Conservation (phyloP, 257 asterid genomes). For the Vinca minor region DNA sequence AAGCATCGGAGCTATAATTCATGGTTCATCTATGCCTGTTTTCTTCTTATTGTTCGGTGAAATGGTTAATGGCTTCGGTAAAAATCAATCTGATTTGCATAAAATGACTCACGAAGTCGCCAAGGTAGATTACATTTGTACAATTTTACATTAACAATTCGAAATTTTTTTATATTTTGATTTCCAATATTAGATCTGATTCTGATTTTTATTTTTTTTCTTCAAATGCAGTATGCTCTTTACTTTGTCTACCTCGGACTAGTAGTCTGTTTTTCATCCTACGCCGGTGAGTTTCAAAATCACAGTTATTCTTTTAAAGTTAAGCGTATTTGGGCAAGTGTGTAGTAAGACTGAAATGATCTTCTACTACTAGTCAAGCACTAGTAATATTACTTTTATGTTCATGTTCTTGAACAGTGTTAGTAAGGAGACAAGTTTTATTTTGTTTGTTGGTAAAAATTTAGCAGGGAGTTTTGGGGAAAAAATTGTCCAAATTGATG, state of each 20-base stretch:
- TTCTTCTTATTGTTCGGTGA: conserved; percentile 89
- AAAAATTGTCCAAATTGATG: too few relatives aligned
- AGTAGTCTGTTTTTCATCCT: conserved; percentile 85
- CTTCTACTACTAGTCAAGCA: too few relatives aligned
- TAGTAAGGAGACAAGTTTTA: neutral
- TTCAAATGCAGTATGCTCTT: conserved; percentile 74
- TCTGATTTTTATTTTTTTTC: conserved; percentile 2
- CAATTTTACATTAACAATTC: too few relatives aligned
- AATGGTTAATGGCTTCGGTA: conserved; percentile 93
- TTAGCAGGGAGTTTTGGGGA: too few relatives aligned
- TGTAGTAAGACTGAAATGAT: too few relatives aligned
- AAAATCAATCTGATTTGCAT: conserved; percentile 81
- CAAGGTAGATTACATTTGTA: conserved; percentile 15
- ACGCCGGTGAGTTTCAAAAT: conserved; percentile 60
- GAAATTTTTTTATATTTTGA: too few relatives aligned
- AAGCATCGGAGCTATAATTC: conserved; percentile 72
- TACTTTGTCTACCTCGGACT: conserved; percentile 92
- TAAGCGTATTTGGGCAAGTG: too few relatives aligned
- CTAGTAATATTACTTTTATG: too few relatives aligned
- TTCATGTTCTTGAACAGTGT: neutral
- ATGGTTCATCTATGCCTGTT: conserved; percentile 97
- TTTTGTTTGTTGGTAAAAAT: too few relatives aligned
- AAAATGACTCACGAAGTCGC: conserved; percentile 30
- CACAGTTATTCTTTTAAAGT: neutral
- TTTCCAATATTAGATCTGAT: conserved; percentile 48